phyloP scores from a whole-genome alignment of 2,329 filamentous ascomycete species.

The Talaromyces rugulosus region DNA sequence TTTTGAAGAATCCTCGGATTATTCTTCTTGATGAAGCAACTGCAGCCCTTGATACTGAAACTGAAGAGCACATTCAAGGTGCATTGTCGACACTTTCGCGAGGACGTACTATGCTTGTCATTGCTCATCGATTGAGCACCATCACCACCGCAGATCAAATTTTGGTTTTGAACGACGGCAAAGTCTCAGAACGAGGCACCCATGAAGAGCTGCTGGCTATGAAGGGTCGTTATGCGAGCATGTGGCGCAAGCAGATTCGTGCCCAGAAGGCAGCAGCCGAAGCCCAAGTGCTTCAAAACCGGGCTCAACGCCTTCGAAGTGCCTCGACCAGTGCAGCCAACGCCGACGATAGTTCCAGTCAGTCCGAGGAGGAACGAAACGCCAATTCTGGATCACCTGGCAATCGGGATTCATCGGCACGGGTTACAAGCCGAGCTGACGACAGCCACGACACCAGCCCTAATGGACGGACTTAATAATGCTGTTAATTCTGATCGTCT shows the following conservation, averaged over 20 bases:
- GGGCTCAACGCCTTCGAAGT: constrained; percentile 40
- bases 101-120: constrained; percentile 89
- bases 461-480: neutral
- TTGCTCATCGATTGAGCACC: constrained; percentile 83
- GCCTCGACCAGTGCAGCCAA: constrained; percentile 58
- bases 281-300: constrained; percentile 46
- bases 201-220: constrained; percentile 70
- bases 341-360: constrained; percentile 63
- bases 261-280: constrained; percentile 67
- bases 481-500: neutral
- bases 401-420: constrained; percentile 14
- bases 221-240: constrained; percentile 71
- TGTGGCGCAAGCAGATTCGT: constrained; percentile 87
- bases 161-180: constrained; percentile 71
- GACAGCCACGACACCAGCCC: constrained; percentile 7
- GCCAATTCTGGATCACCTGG: constrained; percentile 16
- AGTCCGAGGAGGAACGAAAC: constrained; percentile 45
- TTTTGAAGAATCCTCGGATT: constrained; percentile 85
- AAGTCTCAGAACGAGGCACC: constrained; percentile 71
- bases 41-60: constrained; percentile 84
- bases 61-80: constrained; percentile 87
- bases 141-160: constrained; percentile 86
- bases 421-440: constrained; percentile 15
- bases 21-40: constrained; percentile 93
- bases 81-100: constrained; percentile 76